Base-by-base conservation (phyloP, 148 eudicot species). In the Rhododendron griersonianum region DNA sequence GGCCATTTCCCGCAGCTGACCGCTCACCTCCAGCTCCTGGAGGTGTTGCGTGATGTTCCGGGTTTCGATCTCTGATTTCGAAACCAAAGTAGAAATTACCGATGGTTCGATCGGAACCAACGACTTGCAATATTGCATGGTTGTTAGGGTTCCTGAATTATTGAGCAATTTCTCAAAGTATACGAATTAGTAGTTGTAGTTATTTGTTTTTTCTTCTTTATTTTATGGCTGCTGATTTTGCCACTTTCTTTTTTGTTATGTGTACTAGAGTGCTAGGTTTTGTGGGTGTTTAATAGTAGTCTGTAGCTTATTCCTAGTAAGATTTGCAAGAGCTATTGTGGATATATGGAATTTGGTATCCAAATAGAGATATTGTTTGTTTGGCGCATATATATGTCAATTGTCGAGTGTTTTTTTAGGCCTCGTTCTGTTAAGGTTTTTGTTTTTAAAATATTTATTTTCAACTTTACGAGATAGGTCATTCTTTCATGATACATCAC, bases 1-100 rank as follows among this genome's bases (percentile, higher is more conserved):
- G 99, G 99, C 47, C 99, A 97, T 89, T 93, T 93, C 78, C 98
- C 98, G 0, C 96, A 92, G 51, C 85, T 97, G 28, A 95, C 94
- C 28, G 95, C 94, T 3, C 93, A 87, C 81, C 71, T 80, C 79
- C 89, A 93, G 90, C 88, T 97, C 81, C 90, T 94, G 37, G 89
- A 91, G 78, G 92, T 93, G 53, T 84, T 97, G 59, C 84, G 77
- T 23, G 90, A 82, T 81, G 91, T 90, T 78, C 89, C 84, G 83
- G 86, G 44, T 71, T 41, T 57, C 84, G 82, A 84, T 51, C 47
- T 25, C 37, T 78, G 15, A 81, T 53, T 37, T 28, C 11, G 0
- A 23, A 71, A 30, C 2, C 3, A 30, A 11, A 55, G 59, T 15
- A 16, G 59, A 55, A 55, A 55, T 55, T 55, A 55, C 19, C 3